Conservation (phyloP, 495 filamentous ascomycete genomes). For the Rhizodiscina lignyota region DNA sequence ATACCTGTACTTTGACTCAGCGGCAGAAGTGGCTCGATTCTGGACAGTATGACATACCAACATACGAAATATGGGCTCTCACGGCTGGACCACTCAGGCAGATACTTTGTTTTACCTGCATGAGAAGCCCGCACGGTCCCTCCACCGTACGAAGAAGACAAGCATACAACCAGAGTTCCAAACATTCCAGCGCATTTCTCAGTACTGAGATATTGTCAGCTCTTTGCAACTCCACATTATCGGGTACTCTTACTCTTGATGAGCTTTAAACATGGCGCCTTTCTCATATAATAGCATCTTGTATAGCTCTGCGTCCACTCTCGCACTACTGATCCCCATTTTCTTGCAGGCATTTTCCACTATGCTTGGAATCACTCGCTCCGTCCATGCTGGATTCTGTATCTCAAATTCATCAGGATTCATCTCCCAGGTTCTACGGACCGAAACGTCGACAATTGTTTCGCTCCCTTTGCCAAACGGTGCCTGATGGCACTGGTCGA, state of each 20-base stretch:
- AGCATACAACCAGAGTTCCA: constrained; percentile 34
- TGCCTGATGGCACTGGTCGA: constrained; percentile 18
- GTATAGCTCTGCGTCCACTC: constrained; percentile 30
- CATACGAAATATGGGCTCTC: too few species aligned
- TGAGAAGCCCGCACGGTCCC: constrained; percentile 31
- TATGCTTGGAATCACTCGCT: constrained; percentile 4
- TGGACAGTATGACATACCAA: too few species aligned
- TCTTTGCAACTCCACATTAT: neutral
- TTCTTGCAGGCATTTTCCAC: constrained; percentile 8
- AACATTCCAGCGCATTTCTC: constrained; percentile 41
- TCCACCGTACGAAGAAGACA: constrained; percentile 35
- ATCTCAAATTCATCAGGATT: constrained; percentile 27
- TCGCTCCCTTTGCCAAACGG: constrained; percentile 29
- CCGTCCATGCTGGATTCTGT: constrained; percentile 22
- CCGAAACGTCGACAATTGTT: constrained; percentile 29
- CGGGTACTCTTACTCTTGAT: constrained; percentile 25
- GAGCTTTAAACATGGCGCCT: constrained; percentile 35
- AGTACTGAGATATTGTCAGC: constrained; percentile 9
- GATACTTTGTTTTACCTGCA: constrained; percentile 23
- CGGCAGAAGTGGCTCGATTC: too few species aligned
- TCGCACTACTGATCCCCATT: constrained; percentile 1
- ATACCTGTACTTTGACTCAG: constrained; percentile 27
- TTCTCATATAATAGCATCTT: constrained; percentile 40
- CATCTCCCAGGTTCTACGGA: constrained; percentile 36
- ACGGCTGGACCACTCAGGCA: too few species aligned